phyloP scores from a whole-genome alignment of 116 monocot genomes.

The Dioscorea cayenensis region DNA sequence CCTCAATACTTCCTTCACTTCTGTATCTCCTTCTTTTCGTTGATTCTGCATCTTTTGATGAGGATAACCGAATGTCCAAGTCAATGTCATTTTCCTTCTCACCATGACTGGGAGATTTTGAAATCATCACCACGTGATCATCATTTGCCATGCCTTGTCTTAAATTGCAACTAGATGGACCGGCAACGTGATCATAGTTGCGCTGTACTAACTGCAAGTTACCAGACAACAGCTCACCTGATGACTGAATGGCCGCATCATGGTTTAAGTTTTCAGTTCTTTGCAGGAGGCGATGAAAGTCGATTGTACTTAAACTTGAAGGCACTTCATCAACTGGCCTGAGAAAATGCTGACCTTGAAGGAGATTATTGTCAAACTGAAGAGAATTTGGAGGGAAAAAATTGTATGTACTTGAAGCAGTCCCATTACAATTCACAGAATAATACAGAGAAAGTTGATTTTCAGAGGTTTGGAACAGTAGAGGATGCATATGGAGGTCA shows the following conservation, averaged over 20 bases:
- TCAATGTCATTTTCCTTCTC: constrained; percentile 58
- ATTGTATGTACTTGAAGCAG: constrained; percentile 30
- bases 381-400: constrained; percentile 18
- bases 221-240: neutral
- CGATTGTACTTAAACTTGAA: constrained; percentile 37
- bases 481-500: constrained; percentile 80
- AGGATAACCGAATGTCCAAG: constrained; percentile 62
- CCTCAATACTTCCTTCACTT: constrained; percentile 13
- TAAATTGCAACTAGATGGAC: constrained; percentile 8
- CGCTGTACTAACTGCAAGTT: constrained; percentile 1
- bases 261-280: constrained; percentile 27
- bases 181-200: neutral
- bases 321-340: constrained; percentile 16
- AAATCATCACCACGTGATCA: constrained; percentile 11
- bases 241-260: constrained; percentile 6
- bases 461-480: constrained; percentile 57
- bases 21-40: neutral
- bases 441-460: constrained; percentile 34
- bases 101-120: constrained; percentile 19
- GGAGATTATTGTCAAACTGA: constrained; percentile 15
- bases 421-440: constrained; percentile 12
- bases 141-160: constrained; percentile 10
- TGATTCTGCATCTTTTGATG: constrained; percentile 25
- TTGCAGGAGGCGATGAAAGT: constrained; percentile 85
- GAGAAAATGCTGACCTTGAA: constrained; percentile 2